These are phyloP conservation scores for Wickerhamomyces bisporus DNA, from an alignment of 805 yeast genomes.

Conservation along the genomic window DNA sequence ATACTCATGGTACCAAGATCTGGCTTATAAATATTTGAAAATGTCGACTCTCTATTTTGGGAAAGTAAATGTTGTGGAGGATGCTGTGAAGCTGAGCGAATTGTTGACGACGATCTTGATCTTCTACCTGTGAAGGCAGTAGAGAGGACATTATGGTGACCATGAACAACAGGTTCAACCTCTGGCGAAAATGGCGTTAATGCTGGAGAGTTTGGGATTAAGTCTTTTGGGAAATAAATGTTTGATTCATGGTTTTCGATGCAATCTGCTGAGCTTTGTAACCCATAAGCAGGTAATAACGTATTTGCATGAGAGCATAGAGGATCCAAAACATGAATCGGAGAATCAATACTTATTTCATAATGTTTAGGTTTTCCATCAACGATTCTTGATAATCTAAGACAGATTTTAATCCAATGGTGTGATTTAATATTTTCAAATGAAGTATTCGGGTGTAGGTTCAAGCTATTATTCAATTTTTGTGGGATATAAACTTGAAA, in stretches of 20 bases:
- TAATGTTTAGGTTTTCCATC: conserved; percentile 78
- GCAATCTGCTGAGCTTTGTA: conserved; percentile 8
- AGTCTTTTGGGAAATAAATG: conserved; percentile 35
- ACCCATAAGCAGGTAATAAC: conserved; percentile 65
- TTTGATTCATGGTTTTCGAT: conserved; percentile 28
- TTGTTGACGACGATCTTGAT: conserved; percentile 28
- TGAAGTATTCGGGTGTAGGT: conserved; percentile 82
- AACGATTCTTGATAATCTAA: conserved; percentile 69
- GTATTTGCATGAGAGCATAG: conserved; percentile 80
- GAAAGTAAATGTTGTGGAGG: neutral
- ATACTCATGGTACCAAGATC: conserved; percentile 43
- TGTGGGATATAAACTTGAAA: conserved; percentile 85
- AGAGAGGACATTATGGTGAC: too few species aligned
- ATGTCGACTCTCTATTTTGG: neutral
- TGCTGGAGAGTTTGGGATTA: conserved; percentile 38
- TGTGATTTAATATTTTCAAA: conserved; percentile 76
- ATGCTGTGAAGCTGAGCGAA: neutral
- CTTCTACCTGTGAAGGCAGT: conserved; percentile 20
- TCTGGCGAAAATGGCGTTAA: conserved; percentile 55
- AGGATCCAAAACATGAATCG: conserved; percentile 75
- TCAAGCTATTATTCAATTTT: conserved; percentile 47
- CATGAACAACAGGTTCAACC: conserved; percentile 39
- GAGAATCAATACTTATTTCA: conserved; percentile 93
- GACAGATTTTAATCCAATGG: conserved; percentile 92
- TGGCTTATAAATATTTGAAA: conserved; percentile 54